Conservation (phyloP, 2,329 filamentous ascomycete species). For the Scedosporium apiospermum region DNA sequence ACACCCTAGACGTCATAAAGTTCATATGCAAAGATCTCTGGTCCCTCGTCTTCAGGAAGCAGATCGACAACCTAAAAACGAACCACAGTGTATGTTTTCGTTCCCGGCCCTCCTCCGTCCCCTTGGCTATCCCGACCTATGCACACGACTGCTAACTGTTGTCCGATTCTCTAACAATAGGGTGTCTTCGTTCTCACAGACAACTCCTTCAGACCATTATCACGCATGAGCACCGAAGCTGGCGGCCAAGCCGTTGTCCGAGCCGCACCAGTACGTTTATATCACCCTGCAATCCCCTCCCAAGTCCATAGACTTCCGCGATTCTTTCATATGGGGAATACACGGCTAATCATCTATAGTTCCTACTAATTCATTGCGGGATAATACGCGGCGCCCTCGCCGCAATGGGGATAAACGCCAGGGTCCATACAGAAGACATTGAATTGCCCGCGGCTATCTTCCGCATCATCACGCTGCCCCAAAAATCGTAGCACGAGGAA, state of each 20-base stretch:
- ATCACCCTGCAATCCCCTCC: constrained; percentile 2
- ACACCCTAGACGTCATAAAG: constrained; percentile 93
- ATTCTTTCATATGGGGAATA: background rate
- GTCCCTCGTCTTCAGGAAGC: constrained; percentile 89
- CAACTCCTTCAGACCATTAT: constrained; percentile 79
- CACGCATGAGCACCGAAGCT: constrained; percentile 77
- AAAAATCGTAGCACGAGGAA: constrained; percentile 42
- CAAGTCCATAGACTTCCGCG: constrained; percentile 1
- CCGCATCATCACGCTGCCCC: constrained; percentile 78
- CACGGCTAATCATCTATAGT: constrained; percentile 37
- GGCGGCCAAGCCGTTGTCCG: constrained; percentile 62
- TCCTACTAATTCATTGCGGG: constrained; percentile 91
- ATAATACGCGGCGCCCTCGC: constrained; percentile 85
- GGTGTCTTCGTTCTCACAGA: constrained; percentile 96
- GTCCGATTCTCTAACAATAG: constrained; percentile 25
- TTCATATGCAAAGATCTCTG: constrained; percentile 98
- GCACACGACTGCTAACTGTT: background rate
- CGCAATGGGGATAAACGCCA: constrained; percentile 84
- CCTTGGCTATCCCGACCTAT: background rate
- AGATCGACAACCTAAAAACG: constrained; percentile 97
- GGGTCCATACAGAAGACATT: constrained; percentile 80
- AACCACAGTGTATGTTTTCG: constrained; percentile 65
- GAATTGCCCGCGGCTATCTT: constrained; percentile 87
- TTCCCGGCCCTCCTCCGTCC: background rate
- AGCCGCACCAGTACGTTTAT: constrained; percentile 63